These are phyloP conservation scores for Claviceps lovelessii DNA, from an alignment of 2,329 filamentous ascomycete species.

Conservation along the genomic window DNA sequence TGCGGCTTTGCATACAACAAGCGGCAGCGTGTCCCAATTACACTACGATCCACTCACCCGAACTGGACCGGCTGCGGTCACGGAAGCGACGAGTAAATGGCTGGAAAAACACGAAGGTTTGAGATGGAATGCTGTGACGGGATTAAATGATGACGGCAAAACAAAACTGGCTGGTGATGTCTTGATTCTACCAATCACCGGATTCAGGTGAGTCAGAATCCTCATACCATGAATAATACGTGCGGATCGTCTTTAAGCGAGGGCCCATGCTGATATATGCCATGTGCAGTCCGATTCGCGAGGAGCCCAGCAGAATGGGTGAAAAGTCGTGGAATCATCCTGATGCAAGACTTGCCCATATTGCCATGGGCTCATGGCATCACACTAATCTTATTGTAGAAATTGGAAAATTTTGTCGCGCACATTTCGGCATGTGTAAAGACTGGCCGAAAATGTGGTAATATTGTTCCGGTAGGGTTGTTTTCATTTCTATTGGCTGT, in stretches of 20 bases:
- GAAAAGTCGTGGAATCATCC: constrained; percentile 8
- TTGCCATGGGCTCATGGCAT: constrained; percentile 10
- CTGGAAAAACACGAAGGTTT: constrained; percentile 8
- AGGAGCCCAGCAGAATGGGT: constrained; percentile 10
- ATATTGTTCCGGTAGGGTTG: not conserved
- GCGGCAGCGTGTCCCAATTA: not conserved
- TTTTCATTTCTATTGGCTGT: not conserved
- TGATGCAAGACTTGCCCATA: constrained; percentile 10
- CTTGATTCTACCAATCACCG: constrained; percentile 11
- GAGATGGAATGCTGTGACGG: constrained; percentile 11
- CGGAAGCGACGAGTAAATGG: constrained; percentile 9
- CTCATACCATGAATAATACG: not conserved
- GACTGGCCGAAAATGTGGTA: constrained; percentile 10
- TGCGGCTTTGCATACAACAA: not conserved
- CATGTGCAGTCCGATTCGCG: constrained; percentile 6
- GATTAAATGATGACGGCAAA: constrained; percentile 9
- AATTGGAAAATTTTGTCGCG: constrained; percentile 11
- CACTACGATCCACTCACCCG: constrained; percentile 9
- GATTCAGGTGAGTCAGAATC: constrained; percentile 9
- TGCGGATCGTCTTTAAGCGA: too few relatives aligned
- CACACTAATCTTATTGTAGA: constrained; percentile 9
- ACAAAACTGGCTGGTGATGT: constrained; percentile 9
- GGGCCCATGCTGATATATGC: not conserved
- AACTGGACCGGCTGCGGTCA: constrained; percentile 12
- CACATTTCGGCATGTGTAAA: constrained; percentile 8